Conservation (phyloP, 352 stramenopile genomes). For the Bremia lactucae region DNA sequence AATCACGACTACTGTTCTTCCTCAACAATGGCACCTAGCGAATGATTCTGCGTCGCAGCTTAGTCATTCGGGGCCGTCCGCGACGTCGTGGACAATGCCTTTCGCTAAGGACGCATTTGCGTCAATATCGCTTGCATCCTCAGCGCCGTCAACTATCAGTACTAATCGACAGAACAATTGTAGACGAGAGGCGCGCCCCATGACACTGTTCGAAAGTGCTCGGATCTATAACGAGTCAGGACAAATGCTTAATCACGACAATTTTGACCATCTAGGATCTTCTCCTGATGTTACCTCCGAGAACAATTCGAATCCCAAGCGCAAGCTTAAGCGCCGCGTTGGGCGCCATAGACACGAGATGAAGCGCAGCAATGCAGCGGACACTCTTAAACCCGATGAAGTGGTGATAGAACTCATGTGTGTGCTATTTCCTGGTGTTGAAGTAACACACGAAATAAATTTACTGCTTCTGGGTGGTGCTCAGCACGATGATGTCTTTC, state of each 20-base stretch:
- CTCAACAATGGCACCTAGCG: conserved; percentile 9
- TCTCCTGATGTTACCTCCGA: no score
- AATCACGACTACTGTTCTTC: conserved; percentile 28
- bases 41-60: conserved; percentile 9
- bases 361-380: conserved; percentile 24
- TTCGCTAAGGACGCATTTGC: conserved; percentile 21
- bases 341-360: conserved; percentile 42
- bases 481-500: conserved; percentile 50
- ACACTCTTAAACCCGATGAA: conserved; percentile 42
- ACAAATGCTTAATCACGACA: conserved; percentile 56
- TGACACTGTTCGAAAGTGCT: conserved; percentile 77
- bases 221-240: conserved; percentile 69
- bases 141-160: conserved; percentile 29
- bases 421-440: conserved; percentile 45
- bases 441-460: conserved; percentile 77
- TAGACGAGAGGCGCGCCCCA: conserved; percentile 39
- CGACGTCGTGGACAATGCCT: conserved; percentile 36
- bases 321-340: conserved; percentile 56
- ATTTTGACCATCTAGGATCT: conserved; percentile 55
- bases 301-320: conserved; percentile 20
- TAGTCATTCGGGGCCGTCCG: conserved; percentile 37
- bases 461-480: conserved; percentile 41
- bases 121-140: conserved; percentile 24
- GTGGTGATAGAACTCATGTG: conserved; percentile 73
- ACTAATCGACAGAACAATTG: conserved; percentile 19